phyloP scores from a whole-genome alignment of 805 yeast genomes.

The Cyberlindnera mississippiensis region DNA sequence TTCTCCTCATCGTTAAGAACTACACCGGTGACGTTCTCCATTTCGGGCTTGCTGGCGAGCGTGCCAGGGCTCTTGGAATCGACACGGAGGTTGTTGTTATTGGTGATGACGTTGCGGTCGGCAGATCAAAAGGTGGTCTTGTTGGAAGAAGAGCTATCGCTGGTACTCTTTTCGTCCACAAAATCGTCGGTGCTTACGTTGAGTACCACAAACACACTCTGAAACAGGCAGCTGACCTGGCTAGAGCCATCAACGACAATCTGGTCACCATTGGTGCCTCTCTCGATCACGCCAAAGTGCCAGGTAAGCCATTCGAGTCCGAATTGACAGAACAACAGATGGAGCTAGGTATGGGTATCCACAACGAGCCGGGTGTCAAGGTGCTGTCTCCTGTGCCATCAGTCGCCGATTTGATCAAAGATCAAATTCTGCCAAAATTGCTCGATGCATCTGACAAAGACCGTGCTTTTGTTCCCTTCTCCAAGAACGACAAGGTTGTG shows the following conservation, averaged over 20 bases:
- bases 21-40: slow-evolving; percentile 94
- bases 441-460: slow-evolving; percentile 64
- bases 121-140: slow-evolving; percentile 81
- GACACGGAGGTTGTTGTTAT: slow-evolving; percentile 71
- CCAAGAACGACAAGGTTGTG: slow-evolving; percentile 59
- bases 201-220: slow-evolving; percentile 41
- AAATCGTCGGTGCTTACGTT: slow-evolving; percentile 73
- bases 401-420: slow-evolving; percentile 53
- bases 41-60: slow-evolving; percentile 87
- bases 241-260: slow-evolving; percentile 55
- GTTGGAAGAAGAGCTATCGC: slow-evolving; percentile 95
- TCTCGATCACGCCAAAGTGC: slow-evolving; percentile 84
- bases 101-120: slow-evolving; percentile 93
- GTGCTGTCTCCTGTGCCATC: slow-evolving; percentile 56
- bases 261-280: slow-evolving; percentile 88
- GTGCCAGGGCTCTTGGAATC: slow-evolving; percentile 76
- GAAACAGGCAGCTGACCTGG: slow-evolving; percentile 51
- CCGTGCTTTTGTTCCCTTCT: slow-evolving; percentile 74
- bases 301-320: slow-evolving; percentile 65
- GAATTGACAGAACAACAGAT: slow-evolving; percentile 57
- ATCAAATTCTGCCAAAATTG: slow-evolving; percentile 57
- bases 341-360: slow-evolving; percentile 95
- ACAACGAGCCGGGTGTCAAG: slow-evolving; percentile 86
- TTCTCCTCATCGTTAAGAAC: slow-evolving; percentile 78
- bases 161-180: slow-evolving; percentile 85